Base-by-base conservation (phyloP, 2,329 filamentous ascomycete genomes). In the Bertia moriformis region DNA sequence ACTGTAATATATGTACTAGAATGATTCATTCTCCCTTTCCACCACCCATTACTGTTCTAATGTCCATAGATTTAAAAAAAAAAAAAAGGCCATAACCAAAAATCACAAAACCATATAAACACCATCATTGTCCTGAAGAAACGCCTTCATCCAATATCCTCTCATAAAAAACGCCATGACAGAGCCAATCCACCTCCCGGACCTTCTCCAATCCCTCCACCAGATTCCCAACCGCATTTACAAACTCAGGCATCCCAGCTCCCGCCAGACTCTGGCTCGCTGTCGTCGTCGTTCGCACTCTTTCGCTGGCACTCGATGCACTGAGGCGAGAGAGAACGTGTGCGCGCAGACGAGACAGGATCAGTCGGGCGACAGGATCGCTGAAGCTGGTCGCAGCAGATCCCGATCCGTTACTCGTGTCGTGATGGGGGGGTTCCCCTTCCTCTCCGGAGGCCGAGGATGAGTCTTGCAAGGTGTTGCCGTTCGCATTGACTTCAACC, bases 171-270 rank as follows among this genome's bases (percentile, higher is more conserved):
- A 55, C 52, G 17, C 64, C 67, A 54, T 78, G 73, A 32, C 63
- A 63, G 45, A 65, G 64, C 56, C 71, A 67, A 49, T 79, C 73
- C 4, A 78, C 71, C 44, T 68, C 66, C 30, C 69, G 63, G 4
- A 79, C 59, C 46, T 67, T 66, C 44, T 67, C 63, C 40, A 80
- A 49, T 44, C 66, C 60, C 19, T 78, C 72, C 14, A 76, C 73
- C 37, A 79, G 59, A 32, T 67, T 65, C 2, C 69, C 67, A 15
- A 79, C 70, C 42, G 74, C 69, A 18, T 54, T 62, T 7, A 74
- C 66, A 47, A 78, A 78, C 46, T 80, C 75, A 1, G 71, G 67
- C 54, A 80, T 66, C 3, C 75, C 75, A 13, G 67, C 70, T 1
- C 64, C 63, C 4, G 73, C 71, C 32, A 80, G 57, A 5, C 66